Evolutionary conservation across 106 monocot genomes (phyloP).

Genomic region (Hemerocallis citrina): DNA sequence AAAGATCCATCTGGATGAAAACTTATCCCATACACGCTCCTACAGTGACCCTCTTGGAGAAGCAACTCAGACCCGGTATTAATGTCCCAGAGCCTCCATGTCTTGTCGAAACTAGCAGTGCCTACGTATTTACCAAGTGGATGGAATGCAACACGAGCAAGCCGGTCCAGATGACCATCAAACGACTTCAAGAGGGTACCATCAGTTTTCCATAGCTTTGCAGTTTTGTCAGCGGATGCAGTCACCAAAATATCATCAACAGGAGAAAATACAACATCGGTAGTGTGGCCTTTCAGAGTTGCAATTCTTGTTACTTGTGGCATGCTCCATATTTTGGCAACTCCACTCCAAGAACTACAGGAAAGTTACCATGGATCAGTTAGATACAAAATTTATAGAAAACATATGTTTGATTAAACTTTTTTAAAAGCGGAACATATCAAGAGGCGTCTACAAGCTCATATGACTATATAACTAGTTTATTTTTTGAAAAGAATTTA

Average conservation of each 20-base stretch:
- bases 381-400: background rate
- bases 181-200: constrained; percentile 64
- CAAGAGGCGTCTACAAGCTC: no score
- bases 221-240: constrained; percentile 86
- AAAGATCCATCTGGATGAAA: constrained; percentile 98
- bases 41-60: constrained; percentile 92
- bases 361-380: background rate
- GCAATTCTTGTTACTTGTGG: constrained; percentile 54
- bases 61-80: constrained; percentile 67
- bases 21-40: constrained; percentile 67
- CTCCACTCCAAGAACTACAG: constrained; percentile 82
- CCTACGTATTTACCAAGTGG: constrained; percentile 89
- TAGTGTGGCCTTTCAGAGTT: constrained; percentile 77
- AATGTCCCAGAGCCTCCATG: constrained; percentile 97
- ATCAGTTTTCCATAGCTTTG: constrained; percentile 72
- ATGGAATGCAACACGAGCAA: constrained; percentile 84
- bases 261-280: constrained; percentile 91
- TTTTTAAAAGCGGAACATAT: no score
- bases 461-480: no score
- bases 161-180: constrained; percentile 77
- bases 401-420: no score
- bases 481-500: no score
- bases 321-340: constrained; percentile 87
- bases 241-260: constrained; percentile 59
- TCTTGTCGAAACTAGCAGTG: constrained; percentile 96